These are phyloP conservation scores for Cucumis hystrix DNA, from an alignment of 306 rosid genomes.

Conservation along the genomic window DNA sequence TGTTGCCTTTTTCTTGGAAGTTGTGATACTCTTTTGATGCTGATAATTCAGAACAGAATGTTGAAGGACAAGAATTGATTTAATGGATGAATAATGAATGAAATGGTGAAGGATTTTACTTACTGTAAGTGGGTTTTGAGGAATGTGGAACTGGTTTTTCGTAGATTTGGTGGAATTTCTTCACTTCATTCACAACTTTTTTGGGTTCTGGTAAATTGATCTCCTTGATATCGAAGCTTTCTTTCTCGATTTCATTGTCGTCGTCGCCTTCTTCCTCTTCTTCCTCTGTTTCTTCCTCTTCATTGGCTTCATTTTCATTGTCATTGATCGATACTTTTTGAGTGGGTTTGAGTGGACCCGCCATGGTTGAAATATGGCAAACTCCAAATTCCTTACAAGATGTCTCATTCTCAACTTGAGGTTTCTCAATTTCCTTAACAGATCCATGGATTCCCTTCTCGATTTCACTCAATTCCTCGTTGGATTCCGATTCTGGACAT, in stretches of 20 bases:
- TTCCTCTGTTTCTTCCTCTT: slow-evolving; percentile 11
- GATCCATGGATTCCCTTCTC: slow-evolving; percentile 10
- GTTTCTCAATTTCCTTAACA: slow-evolving; percentile 24
- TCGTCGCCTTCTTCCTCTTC: slow-evolving; percentile 15
- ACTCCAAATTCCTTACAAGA: slow-evolving; percentile 43
- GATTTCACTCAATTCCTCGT: background rate
- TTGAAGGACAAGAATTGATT: background rate
- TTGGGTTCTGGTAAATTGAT: slow-evolving; percentile 16
- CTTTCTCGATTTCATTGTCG: slow-evolving; percentile 13
- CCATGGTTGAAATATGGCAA: slow-evolving; percentile 26
- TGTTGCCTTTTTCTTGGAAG: slow-evolving; percentile 54
- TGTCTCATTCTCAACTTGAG: slow-evolving; percentile 24
- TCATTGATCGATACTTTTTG: slow-evolving; percentile 11
- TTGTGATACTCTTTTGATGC: slow-evolving; percentile 15
- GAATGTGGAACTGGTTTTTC: slow-evolving; percentile 12
- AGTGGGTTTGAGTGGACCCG: slow-evolving; percentile 13
- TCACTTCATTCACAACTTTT: slow-evolving; percentile 19
- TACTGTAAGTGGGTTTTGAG: slow-evolving; percentile 2
- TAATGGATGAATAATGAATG: background rate
- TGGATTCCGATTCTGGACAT: slow-evolving; percentile 40
- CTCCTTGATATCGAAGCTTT: slow-evolving; percentile 51
- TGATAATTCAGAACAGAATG: slow-evolving; percentile 3
- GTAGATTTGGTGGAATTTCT: slow-evolving; percentile 15
- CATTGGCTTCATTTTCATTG: slow-evolving; percentile 13
- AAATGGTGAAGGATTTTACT: background rate